A percentile compares a stretch with the other conserved stretches of the same genome.
phyloP scores from a whole-genome alignment of 345 rosid genomes.

The Theobroma cacao region DNA sequence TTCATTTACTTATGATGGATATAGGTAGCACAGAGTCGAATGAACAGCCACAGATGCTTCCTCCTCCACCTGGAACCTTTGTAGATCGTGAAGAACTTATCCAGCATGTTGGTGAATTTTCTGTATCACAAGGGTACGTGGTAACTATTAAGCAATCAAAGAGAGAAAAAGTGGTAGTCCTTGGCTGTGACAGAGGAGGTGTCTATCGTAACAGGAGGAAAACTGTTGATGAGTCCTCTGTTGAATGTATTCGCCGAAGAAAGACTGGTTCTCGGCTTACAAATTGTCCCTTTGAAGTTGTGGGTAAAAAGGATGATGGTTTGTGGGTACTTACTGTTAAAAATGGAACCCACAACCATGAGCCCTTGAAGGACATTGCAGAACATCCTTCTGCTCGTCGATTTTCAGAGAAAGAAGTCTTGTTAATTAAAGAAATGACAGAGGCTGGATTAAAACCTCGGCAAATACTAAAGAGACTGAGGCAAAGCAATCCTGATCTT shows the following conservation, averaged over 20 bases:
- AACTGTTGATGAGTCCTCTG: conserved; percentile 39
- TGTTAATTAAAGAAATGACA: conserved; percentile 66
- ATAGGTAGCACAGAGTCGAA: conserved; percentile 23
- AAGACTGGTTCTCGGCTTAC: conserved; percentile 61
- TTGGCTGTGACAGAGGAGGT: conserved; percentile 64
- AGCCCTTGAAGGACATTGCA: conserved; percentile 57
- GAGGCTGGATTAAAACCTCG: conserved; percentile 74
- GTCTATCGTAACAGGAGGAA: conserved; percentile 65
- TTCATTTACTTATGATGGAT: conserved; percentile 32
- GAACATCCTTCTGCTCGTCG: conserved; percentile 72
- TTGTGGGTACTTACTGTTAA: conserved; percentile 60
- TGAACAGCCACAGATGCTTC: conserved; percentile 42
- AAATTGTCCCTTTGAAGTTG: conserved; percentile 65
- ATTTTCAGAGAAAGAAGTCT: conserved; percentile 54
- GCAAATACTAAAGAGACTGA: conserved; percentile 61
- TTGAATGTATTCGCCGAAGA: conserved; percentile 42
- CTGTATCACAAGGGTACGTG: conserved; percentile 55
- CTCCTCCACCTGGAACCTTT: conserved; percentile 53
- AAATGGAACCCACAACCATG: conserved; percentile 67
- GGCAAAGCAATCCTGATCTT: conserved; percentile 69
- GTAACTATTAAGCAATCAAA: conserved; percentile 60
- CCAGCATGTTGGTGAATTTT: conserved; percentile 54
- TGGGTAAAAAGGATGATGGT: conserved; percentile 67
- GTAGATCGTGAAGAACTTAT: conserved; percentile 59
- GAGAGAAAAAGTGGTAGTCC: conserved; percentile 55